These are phyloP conservation scores for Phytophthora colocasiae DNA, from an alignment of 352 stramenopile genomes.

Conservation along the genomic window DNA sequence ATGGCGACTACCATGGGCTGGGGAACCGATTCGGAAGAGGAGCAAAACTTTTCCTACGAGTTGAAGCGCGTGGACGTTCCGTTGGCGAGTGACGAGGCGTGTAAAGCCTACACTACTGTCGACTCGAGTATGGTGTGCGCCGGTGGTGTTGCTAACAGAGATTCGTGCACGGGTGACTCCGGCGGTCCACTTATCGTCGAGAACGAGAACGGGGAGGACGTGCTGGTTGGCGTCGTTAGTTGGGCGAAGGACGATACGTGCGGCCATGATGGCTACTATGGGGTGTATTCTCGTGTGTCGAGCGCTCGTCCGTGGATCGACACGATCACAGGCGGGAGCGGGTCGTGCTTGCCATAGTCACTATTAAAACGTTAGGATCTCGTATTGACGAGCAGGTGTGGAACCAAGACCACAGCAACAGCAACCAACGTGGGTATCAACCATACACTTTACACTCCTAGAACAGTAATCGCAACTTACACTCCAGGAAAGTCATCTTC, in stretches of 20 bases:
- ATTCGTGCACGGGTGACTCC: conserved; percentile 63
- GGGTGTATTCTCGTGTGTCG: conserved; percentile 62
- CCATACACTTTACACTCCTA: no score
- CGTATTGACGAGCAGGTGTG: no score
- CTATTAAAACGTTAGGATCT: no score
- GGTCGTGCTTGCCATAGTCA: no score
- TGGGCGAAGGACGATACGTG: conserved; percentile 53
- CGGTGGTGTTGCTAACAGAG: conserved; percentile 34
- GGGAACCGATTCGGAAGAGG: conserved; percentile 31
- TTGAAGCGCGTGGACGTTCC: conserved; percentile 45
- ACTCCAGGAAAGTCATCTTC: no score
- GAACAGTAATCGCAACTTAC: no score
- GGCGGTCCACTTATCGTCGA: conserved; percentile 53
- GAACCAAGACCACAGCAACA: no score
- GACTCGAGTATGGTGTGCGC: conserved; percentile 60
- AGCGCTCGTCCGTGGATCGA: conserved; percentile 48
- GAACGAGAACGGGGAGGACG: conserved; percentile 18
- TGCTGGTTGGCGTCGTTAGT: conserved; percentile 53
- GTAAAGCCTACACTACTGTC: conserved; percentile 25
- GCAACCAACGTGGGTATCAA: no score
- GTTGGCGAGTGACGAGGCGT: conserved; percentile 40
- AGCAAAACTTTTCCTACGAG: conserved; percentile 28
- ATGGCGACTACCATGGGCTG: conserved; percentile 42
- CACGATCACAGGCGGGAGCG: conserved; percentile 7
- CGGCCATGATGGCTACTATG: conserved; percentile 46